Evolutionary conservation across 148 eudicot species (phyloP).

Genomic region (Rhododendron griersonianum): DNA sequence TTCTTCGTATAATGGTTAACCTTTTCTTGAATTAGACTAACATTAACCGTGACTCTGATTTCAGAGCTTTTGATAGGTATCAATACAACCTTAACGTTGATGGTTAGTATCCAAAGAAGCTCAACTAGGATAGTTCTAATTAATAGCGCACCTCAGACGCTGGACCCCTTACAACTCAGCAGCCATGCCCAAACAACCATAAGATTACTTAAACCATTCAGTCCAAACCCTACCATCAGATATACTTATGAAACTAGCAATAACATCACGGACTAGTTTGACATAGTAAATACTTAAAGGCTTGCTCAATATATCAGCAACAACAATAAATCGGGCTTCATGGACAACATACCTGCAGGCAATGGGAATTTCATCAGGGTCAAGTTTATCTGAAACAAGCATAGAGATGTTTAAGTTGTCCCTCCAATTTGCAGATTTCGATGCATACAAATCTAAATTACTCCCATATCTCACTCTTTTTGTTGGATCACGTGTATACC

Average conservation of each 20-base stretch:
- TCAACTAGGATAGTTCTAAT: neutral
- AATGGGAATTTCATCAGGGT: constrained; percentile 13
- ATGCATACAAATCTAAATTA: constrained; percentile 29
- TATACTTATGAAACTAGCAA: too few species aligned
- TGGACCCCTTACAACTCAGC: too few species aligned
- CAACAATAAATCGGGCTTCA: neutral
- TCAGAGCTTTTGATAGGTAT: neutral
- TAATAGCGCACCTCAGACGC: too few species aligned
- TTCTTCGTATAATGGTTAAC: neutral
- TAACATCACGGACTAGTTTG: neutral
- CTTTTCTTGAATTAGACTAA: neutral
- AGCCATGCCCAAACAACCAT: too few species aligned
- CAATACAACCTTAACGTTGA: neutral
- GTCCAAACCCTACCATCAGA: neutral
- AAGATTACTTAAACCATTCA: too few species aligned
- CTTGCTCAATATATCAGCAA: neutral
- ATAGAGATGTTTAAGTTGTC: constrained; percentile 16
- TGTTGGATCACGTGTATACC: constrained; percentile 27
- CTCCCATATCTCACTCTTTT: constrained; percentile 16
- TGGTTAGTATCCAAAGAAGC: neutral
- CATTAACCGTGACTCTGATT: neutral
- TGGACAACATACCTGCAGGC: constrained; percentile 23
- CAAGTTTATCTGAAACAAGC: constrained; percentile 8
- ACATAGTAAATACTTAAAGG: neutral
- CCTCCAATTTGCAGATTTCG: constrained; percentile 32